These are phyloP conservation scores for Dalbergia oliveri DNA, from an alignment of 306 rosid genomes.

Conservation along the genomic window DNA sequence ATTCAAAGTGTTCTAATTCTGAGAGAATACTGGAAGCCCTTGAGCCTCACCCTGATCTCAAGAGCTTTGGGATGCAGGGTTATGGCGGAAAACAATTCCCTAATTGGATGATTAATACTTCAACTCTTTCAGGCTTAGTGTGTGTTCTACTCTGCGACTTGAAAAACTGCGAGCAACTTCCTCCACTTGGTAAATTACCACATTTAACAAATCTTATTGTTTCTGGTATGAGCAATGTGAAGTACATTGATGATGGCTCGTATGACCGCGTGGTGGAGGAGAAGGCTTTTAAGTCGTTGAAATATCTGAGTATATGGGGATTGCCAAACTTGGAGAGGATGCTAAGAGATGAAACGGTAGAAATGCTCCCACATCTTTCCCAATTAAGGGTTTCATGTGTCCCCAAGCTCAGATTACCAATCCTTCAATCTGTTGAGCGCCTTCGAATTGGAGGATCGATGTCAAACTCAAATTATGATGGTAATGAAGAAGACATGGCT, in stretches of 20 bases:
- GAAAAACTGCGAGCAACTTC: background rate
- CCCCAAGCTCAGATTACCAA: background rate
- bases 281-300: constrained; percentile 19
- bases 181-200: constrained; percentile 28
- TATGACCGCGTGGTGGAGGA: background rate
- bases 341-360: background rate
- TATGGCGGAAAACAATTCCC: background rate
- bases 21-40: constrained; percentile 13
- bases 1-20: background rate
- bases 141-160: background rate
- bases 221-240: background rate
- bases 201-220: background rate
- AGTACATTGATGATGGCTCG: background rate
- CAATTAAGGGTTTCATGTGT: background rate
- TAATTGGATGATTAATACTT: background rate
- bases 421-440: background rate
- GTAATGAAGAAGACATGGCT: background rate
- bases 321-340: constrained; percentile 29
- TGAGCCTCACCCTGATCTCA: constrained; percentile 5
- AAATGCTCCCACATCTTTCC: background rate
- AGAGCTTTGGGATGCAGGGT: background rate
- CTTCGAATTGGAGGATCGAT: no score
- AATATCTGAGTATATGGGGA: fast-evolving
- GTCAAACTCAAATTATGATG: no score
- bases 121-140: background rate